Evolutionary conservation across 2,329 filamentous ascomycete species (phyloP), one percentile per base, ranked within the genome.

Genomic region (Periglandula ipomoeae): DNA sequence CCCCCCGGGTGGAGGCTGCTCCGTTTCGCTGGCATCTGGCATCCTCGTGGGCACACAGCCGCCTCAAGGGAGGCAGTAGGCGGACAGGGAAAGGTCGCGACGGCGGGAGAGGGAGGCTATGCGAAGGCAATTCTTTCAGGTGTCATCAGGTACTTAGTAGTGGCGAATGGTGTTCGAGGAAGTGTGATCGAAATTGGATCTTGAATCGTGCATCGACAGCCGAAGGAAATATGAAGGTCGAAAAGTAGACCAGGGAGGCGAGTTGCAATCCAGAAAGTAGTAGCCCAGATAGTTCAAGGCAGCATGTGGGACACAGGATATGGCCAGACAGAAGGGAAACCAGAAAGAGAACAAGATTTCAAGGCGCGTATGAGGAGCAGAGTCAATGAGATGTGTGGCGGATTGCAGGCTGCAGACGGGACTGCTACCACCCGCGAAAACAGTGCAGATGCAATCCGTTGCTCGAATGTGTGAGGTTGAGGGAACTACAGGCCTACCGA

Each of bases 31-130:
- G 32, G 48, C 42, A 35, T 59, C 58, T 10, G 55, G 34, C 59
- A 61, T 61, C 41, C 44, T 46, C 50, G 39, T 20, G 27, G 48
- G 27, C 38, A 49, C 53, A 52, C 52, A 54, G 53, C 53, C 47
- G 52, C 56, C 50, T 51, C 50, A 22, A 24, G 35, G 24, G 50
- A 55, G 49, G 47, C 47, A 46, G 48, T 50, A 48, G 44, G 47
- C 17, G 37, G 15, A 30, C 23, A 30, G 41, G 26, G 27, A 49
- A 15, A 46, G 32, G 40, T 49, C 35, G 41, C 37, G 27, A 47
- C 13, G 22, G 26, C 17, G 22, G 27, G 23, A 26, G 17, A 37
- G 23, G 38, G 48, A 50, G 52, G 49, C 47, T 53, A 46, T 49
- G 44, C 32, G 44, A 34, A 46, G 37, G 48, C 34, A 48, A 17